These are phyloP conservation scores for Multifurca ochricompacta DNA, from an alignment of 768 basidiomycete genomes.

Conservation along the genomic window DNA sequence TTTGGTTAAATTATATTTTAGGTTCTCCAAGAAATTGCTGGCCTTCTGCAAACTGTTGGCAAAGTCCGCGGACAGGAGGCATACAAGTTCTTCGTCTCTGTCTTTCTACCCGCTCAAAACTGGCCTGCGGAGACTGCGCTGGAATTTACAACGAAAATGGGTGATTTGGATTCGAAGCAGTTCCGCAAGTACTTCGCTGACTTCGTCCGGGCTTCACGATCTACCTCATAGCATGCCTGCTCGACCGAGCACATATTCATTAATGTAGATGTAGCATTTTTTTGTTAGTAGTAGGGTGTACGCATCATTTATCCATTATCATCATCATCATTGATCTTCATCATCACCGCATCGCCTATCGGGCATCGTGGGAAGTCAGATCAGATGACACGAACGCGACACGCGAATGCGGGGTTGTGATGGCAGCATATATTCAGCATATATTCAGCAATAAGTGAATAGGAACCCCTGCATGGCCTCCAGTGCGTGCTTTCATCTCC, in stretches of 20 bases:
- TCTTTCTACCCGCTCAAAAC: constrained; percentile 82
- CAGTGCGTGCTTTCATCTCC: constrained; percentile 22
- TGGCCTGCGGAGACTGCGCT: constrained; percentile 74
- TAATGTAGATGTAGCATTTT: constrained; percentile 8
- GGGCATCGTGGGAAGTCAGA: background rate
- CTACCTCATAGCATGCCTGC: constrained; percentile 18
- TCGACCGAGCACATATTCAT: background rate
- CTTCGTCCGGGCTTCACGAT: constrained; percentile 66
- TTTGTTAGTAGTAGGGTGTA: constrained; percentile 1
- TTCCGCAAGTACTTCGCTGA: constrained; percentile 88
- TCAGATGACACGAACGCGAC: constrained; percentile 11
- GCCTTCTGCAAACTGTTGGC: constrained; percentile 70
- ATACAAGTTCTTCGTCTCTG: constrained; percentile 65
- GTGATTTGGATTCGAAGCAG: constrained; percentile 61
- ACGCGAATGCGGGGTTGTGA: background rate
- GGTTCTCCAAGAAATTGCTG: constrained; percentile 87
- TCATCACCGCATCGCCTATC: too few species aligned
- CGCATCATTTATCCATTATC: background rate
- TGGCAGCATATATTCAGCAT: background rate
- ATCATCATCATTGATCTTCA: background rate
- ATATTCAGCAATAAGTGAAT: too few species aligned
- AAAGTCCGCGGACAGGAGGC: constrained; percentile 77
- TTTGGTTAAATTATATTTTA: constrained; percentile 27
- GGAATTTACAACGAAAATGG: constrained; percentile 71
- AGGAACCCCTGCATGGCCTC: constrained; percentile 26